Base-by-base conservation (phyloP, 1,284 basidiomycete genomes). In the Cryptococcus sp. region DNA sequence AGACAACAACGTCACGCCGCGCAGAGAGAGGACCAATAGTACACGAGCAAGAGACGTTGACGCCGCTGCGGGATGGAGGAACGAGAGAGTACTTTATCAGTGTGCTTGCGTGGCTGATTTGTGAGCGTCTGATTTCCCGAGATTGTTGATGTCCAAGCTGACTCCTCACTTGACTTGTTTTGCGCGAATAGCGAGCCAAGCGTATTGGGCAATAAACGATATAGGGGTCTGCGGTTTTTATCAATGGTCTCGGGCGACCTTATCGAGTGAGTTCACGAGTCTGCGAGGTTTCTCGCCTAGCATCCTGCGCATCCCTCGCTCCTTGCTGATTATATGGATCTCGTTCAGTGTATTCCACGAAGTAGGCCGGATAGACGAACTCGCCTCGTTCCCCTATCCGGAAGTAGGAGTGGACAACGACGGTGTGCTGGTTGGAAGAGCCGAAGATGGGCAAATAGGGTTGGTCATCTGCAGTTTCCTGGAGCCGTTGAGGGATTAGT, bases 371-470 rank as follows among this genome's bases (percentile, higher is more conserved):
- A 75, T 80, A 19, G 76, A 78, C 41, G 73, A 76, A 45, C 60
- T 80, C 17, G 64, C 67, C 5, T 67, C 66, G 19, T 77, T 80
- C 53, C 79, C 79, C 2, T 77, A 78, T 47, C 65, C 69, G 3
- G 71, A 76, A 27, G 66, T 79, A 5, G 78, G 78, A 8, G 75
- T 79, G 10, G 76, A 77, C 35, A 77, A 79, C 53, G 79, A 80
- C 55, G 79, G 79, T 17, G 71, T 79, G 4, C 61, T 80, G 30
- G 77, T 76, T 39, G 63, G 61, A n/a, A 50, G 72, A 16, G 63
- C 64, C 3, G 72, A 71, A 50, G 53, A 68, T 48, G 76, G 76
- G 11, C 52, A 49, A 20, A 75, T 78, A 20, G 79, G 79, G 4
- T 61, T 80, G 43, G 72, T 78, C 10, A 74, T 79, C 52, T 80